These are phyloP conservation scores for Penicillium paxilli DNA, from an alignment of 495 filamentous ascomycete species.

Conservation along the genomic window DNA sequence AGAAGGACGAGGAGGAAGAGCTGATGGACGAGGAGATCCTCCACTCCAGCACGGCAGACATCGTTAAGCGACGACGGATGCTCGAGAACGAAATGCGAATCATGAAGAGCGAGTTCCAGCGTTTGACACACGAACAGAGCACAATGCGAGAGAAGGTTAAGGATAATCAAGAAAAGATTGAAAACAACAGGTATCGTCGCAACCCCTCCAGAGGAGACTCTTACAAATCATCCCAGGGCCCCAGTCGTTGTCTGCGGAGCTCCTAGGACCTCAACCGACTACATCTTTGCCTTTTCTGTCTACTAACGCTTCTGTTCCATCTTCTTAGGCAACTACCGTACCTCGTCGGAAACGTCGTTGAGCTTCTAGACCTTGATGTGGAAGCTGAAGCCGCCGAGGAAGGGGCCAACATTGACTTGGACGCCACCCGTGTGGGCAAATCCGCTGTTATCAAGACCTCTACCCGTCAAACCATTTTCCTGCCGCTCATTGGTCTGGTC, in stretches of 20 bases:
- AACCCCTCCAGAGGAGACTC: constrained; percentile 33
- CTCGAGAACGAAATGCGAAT: constrained; percentile 97
- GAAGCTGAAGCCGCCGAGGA: constrained; percentile 95
- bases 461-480: constrained; percentile 97
- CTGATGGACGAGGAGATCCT: constrained; percentile 89
- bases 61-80: constrained; percentile 78
- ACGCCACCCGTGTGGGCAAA: constrained; percentile 95
- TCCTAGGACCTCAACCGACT: constrained; percentile 2
- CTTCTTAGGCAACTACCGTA: constrained; percentile 86
- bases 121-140: constrained; percentile 90
- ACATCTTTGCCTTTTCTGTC: neutral
- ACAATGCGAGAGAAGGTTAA: constrained; percentile 98
- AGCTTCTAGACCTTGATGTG: constrained; percentile 93
- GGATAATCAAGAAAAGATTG: constrained; percentile 97
- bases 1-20: constrained; percentile 70
- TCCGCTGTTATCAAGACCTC: constrained; percentile 99
- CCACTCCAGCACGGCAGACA: constrained; percentile 86
- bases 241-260: constrained; percentile 13
- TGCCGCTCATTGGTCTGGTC: constrained; percentile 95
- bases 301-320: constrained; percentile 7
- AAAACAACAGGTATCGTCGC: constrained; percentile 82
- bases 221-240: constrained; percentile 3
- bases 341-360: constrained; percentile 96
- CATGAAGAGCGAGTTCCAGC: constrained; percentile 96
- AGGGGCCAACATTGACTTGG: constrained; percentile 96